Percentiles rank a stretch among this genome's conserved stretches.
Evolutionary conservation across 176 grass and related monocot genomes (phyloP).

Genomic region (Oryza longistaminata): DNA sequence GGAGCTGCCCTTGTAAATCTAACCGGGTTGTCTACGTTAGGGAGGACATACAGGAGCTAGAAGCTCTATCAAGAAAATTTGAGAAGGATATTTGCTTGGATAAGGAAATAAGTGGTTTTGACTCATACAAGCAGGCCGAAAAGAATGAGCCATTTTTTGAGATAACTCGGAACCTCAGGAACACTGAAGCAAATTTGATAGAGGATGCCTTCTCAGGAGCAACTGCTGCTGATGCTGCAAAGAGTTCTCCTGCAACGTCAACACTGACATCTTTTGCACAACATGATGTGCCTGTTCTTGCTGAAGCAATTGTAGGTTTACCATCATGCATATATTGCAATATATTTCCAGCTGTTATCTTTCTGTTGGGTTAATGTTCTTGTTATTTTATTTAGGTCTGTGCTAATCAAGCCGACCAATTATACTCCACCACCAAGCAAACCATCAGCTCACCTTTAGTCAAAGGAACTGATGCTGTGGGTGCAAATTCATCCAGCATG

Average conservation of each 20-base stretch:
- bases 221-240: slow-evolving; percentile 27
- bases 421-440: slow-evolving; percentile 25
- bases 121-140: slow-evolving; percentile 31
- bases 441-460: slow-evolving; percentile 15
- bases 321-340: neutral
- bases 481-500: slow-evolving; percentile 23
- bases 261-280: slow-evolving; percentile 29
- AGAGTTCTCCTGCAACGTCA: slow-evolving; percentile 30
- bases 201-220: slow-evolving; percentile 33
- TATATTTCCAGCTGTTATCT: slow-evolving; percentile 8
- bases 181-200: slow-evolving; percentile 19
- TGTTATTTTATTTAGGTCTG: slow-evolving; percentile 26
- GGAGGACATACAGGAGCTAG: slow-evolving; percentile 69
- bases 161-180: neutral
- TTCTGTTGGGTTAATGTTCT: slow-evolving; percentile 16
- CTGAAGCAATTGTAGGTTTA: slow-evolving; percentile 47
- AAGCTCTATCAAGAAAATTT: slow-evolving; percentile 67
- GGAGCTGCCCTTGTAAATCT: slow-evolving; percentile 67
- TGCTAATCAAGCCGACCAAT: slow-evolving; percentile 14
- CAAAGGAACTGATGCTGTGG: slow-evolving; percentile 36
- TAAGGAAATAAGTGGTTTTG: slow-evolving; percentile 42
- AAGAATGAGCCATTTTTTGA: slow-evolving; percentile 37
- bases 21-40: slow-evolving; percentile 60
- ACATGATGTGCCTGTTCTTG: slow-evolving; percentile 6
- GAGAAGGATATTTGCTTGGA: slow-evolving; percentile 46